phyloP scores from a whole-genome alignment of 257 asterid species.

The Ehretia macrophylla region DNA sequence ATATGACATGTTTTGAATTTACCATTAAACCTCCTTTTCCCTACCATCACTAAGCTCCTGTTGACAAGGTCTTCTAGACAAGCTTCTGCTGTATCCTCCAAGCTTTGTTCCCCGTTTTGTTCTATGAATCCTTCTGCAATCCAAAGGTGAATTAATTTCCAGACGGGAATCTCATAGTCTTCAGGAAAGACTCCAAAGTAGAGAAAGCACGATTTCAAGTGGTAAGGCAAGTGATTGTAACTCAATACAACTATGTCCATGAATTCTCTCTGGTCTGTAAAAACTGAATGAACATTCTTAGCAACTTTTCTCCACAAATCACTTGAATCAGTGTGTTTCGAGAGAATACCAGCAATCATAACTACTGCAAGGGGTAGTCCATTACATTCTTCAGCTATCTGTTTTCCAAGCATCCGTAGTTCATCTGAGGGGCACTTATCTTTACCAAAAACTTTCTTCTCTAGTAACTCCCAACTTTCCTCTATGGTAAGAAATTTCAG shows the following conservation, averaged over 20 bases:
- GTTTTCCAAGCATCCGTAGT: slow-evolving; percentile 12
- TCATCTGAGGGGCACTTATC: slow-evolving; percentile 15
- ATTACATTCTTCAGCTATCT: slow-evolving; percentile 27
- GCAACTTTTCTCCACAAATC: slow-evolving; percentile 28
- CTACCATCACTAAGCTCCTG: slow-evolving; percentile 40
- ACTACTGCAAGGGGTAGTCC: slow-evolving; percentile 47
- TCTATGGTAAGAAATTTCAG: slow-evolving; percentile 13
- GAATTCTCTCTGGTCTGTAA: not conserved
- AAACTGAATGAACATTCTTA: slow-evolving; percentile 16
- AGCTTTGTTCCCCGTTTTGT: not conserved
- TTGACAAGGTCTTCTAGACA: slow-evolving; percentile 30
- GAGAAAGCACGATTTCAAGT: slow-evolving; percentile 41
- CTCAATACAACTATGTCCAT: slow-evolving; percentile 39
- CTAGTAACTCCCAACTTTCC: slow-evolving; percentile 42
- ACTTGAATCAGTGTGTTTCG: not conserved
- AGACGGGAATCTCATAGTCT: slow-evolving; percentile 25
- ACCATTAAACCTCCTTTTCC: slow-evolving; percentile 20
- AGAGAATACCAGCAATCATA: slow-evolving; percentile 22
- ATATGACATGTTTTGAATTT: slow-evolving; percentile 36
- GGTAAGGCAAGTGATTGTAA: slow-evolving; percentile 32
- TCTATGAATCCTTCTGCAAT: slow-evolving; percentile 47
- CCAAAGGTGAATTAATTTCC: slow-evolving; percentile 40
- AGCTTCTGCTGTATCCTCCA: slow-evolving; percentile 37
- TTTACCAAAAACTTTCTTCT: slow-evolving; percentile 32
- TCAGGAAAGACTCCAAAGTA: slow-evolving; percentile 44